Base-by-base conservation (phyloP, 768 basidiomycete species). In the Boletus tylopilopsis region DNA sequence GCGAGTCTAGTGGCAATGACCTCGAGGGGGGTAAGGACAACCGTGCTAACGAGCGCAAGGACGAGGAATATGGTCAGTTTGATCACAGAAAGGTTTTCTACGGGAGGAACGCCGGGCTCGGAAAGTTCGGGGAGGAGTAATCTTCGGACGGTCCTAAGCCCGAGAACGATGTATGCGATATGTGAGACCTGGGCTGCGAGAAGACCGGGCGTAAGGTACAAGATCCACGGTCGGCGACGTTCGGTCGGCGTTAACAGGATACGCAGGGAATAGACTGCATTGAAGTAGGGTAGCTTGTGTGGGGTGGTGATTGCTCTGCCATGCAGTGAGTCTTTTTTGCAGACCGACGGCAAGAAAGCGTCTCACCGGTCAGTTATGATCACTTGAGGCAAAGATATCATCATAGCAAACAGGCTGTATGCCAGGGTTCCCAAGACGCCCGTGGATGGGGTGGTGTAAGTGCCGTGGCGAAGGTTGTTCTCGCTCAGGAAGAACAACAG, bases 241-340 rank as follows among this genome's bases (percentile, higher is more conserved):
- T 93, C 90, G 6, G 89, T 90, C 6, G 88, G 85, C 1, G 90
- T 93, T 47, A 93, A 73, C 29, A 93, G 73, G 50, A 84, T 67
- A 19, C 86, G 85, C 15, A 92, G 67, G 18, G 85, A 79, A 52
- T 77, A 73, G 47, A 77, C 60, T 2, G 76, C 71, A 29, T 76
- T 71, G 59, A 85, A 75, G 60, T 79, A 90, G 3, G 84, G 77
- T 29, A 94, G 72, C 62, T 77, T 82, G 67, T 87, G 81, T 0
- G 90, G 90, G 1, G 91, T 93, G 2, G 87, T 90, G 54, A 93
- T 86, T 2, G 91, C 78, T 35, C 90, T 93, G 55, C 19, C 44
- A 41, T 50, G 22, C 39, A 15, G 41, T 49, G 18, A 51, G 43
- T 45, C 9, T 27, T 45, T 7, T 27, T 23, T 36, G 35, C 49